These are phyloP conservation scores for Vachellia pachyceras DNA, from an alignment of 306 rosid genomes.

Conservation along the genomic window DNA sequence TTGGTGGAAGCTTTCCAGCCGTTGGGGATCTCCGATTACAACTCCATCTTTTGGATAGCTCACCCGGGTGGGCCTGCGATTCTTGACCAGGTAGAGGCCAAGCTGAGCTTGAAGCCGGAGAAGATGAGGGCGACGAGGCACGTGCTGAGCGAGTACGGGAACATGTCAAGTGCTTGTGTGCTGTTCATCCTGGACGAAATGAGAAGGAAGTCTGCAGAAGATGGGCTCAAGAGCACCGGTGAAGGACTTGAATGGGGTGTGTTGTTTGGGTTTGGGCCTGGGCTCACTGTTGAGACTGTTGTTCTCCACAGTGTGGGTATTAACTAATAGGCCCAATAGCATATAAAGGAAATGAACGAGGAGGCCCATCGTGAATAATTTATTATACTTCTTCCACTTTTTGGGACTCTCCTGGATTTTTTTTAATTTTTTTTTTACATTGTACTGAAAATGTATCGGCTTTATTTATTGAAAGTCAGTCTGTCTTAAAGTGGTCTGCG, in stretches of 20 bases:
- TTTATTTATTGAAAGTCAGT: neutral
- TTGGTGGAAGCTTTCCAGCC: too few relatives aligned
- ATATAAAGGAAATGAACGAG: neutral
- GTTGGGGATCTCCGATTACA: too few relatives aligned
- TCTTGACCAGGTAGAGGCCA: constrained; percentile 55
- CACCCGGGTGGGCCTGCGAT: constrained; percentile 57
- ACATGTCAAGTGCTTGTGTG: constrained; percentile 76
- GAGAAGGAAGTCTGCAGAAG: constrained; percentile 47
- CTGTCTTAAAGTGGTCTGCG: neutral
- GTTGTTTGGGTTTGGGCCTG: constrained; percentile 67
- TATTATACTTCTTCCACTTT: neutral
- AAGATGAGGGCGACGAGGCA: constrained; percentile 59
- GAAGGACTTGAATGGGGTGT: constrained; percentile 75
- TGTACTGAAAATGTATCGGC: neutral
- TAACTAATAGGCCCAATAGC: neutral
- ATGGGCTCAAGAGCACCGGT: constrained; percentile 56
- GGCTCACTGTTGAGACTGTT: constrained; percentile 66
- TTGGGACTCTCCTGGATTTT: neutral
- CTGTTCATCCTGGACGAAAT: constrained; percentile 64
- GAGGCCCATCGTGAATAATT: neutral
- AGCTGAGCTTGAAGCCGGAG: constrained; percentile 52
- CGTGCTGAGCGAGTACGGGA: constrained; percentile 60
- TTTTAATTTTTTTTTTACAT: neutral
- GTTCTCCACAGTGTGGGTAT: constrained; percentile 51
- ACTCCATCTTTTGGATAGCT: too few relatives aligned